Percentiles rank a stretch among this genome's conserved stretches.
These are phyloP conservation scores for Paramyrothecium roridum DNA, from an alignment of 2,329 filamentous ascomycete genomes.

Conservation along the genomic window DNA sequence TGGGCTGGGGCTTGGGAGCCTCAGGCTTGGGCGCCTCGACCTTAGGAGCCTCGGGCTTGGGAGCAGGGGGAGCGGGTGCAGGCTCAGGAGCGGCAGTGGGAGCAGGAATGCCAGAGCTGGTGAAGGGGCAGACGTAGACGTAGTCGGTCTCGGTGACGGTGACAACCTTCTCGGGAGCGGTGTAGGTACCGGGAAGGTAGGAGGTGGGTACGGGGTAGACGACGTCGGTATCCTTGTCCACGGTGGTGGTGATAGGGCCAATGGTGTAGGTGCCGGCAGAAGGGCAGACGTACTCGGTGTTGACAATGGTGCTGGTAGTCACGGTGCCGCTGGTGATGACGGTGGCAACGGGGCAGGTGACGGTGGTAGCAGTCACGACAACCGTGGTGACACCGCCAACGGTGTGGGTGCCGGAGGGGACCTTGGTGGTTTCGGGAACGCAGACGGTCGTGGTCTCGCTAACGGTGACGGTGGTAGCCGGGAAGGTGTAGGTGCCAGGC, in stretches of 20 bases:
- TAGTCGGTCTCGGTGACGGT: slow-evolving; percentile 67
- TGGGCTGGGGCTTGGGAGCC: slow-evolving; percentile 16
- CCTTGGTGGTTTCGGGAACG: slow-evolving; percentile 57
- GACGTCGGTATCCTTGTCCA: slow-evolving; percentile 51
- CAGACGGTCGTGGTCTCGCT: slow-evolving; percentile 66
- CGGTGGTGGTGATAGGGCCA: slow-evolving; percentile 61
- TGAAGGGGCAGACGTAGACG: slow-evolving; percentile 70
- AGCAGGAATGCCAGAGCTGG: slow-evolving; percentile 36
- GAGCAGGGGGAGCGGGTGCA: slow-evolving; percentile 2
- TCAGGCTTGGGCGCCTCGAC: slow-evolving; percentile 13
- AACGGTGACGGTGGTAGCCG: slow-evolving; percentile 67
- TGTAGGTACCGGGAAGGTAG: slow-evolving; percentile 70
- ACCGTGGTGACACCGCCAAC: slow-evolving; percentile 71
- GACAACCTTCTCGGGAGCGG: slow-evolving; percentile 61
- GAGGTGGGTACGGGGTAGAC: slow-evolving; percentile 64
- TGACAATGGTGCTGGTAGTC: slow-evolving; percentile 64
- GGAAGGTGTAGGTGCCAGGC: slow-evolving; percentile 73
- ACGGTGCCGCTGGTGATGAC: slow-evolving; percentile 54
- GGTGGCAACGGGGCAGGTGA: slow-evolving; percentile 68
- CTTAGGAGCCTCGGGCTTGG: slow-evolving; percentile 7
- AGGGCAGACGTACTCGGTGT: slow-evolving; percentile 72
- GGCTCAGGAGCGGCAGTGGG: slow-evolving; percentile 20
- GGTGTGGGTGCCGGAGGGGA: slow-evolving; percentile 64
- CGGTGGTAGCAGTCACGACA: slow-evolving; percentile 62
- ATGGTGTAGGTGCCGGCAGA: slow-evolving; percentile 74